phyloP scores from a whole-genome alignment of 805 yeast species.

The Schwanniomyces yamadae region DNA sequence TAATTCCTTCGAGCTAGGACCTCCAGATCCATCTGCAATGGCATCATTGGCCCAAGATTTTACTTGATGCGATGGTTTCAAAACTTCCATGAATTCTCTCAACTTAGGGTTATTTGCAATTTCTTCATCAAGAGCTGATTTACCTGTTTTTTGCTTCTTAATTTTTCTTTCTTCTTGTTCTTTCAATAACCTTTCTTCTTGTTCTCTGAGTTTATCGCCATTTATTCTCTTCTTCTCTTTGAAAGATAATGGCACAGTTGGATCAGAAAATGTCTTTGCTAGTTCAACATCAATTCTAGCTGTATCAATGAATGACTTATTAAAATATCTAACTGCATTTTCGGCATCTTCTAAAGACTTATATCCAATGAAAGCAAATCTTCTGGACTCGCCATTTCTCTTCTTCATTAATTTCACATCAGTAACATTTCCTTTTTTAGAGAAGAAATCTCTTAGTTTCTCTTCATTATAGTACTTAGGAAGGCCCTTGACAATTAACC shows the following conservation, averaged over 20 bases:
- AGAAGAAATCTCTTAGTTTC: constrained; percentile 65
- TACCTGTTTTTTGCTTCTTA: constrained; percentile 32
- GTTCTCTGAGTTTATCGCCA: constrained; percentile 43
- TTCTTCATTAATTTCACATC: constrained; percentile 86
- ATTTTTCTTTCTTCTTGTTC: constrained; percentile 38
- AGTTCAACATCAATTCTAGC: constrained; percentile 72
- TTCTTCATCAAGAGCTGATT: constrained; percentile 52
- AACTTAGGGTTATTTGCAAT: constrained; percentile 65
- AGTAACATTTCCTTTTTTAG: constrained; percentile 63
- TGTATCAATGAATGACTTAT: constrained; percentile 80
- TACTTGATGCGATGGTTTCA: constrained; percentile 70
- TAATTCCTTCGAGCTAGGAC: constrained; percentile 43
- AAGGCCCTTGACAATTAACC: constrained; percentile 87
- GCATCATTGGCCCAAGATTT: constrained; percentile 76
- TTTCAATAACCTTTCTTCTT: constrained; percentile 42
- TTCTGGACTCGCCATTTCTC: constrained; percentile 80
- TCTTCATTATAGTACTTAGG: constrained; percentile 79
- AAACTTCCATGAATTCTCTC: constrained; percentile 77
- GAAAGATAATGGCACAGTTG: constrained; percentile 66
- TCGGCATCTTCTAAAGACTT: constrained; percentile 72
- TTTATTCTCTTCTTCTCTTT: constrained; percentile 39
- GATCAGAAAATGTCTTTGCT: constrained; percentile 87
- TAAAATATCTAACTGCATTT: constrained; percentile 70
- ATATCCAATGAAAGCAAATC: constrained; percentile 92
- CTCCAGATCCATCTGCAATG: constrained; percentile 45